Conservation (phyloP, 768 basidiomycete species). For the Auriscalpium orientale region DNA sequence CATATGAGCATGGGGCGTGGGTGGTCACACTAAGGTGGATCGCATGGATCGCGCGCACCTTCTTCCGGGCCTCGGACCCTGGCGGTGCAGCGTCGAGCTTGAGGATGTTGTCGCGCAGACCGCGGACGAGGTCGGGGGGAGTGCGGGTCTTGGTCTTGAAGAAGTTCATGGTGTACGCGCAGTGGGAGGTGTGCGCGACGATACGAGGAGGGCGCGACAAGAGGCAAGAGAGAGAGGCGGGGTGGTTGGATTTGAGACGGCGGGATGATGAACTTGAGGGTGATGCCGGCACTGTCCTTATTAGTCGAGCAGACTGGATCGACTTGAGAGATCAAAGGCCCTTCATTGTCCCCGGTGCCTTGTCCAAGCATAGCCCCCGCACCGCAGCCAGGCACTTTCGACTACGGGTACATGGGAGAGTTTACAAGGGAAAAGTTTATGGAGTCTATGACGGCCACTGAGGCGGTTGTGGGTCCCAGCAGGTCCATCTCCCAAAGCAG, state of each 20-base stretch:
- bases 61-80: slow-evolving; percentile 67
- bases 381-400: too few relatives aligned
- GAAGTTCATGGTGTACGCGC: slow-evolving; percentile 65
- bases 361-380: too few relatives aligned
- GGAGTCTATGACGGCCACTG: too few relatives aligned
- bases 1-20: neutral
- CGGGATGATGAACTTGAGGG: too few relatives aligned
- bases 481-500: too few relatives aligned
- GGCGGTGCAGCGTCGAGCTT: slow-evolving; percentile 68
- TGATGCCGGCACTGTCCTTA: neutral
- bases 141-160: slow-evolving; percentile 88
- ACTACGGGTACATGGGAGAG: too few relatives aligned
- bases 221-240: neutral
- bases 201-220: neutral
- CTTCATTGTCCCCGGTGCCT: too few relatives aligned
- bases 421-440: too few relatives aligned
- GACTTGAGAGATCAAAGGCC: too few relatives aligned
- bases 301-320: neutral
- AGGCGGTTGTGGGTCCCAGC: too few relatives aligned
- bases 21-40: too few relatives aligned
- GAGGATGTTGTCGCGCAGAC: slow-evolving; percentile 71
- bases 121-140: slow-evolving; percentile 81
- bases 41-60: slow-evolving; percentile 41
- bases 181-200: neutral
- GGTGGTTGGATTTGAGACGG: neutral